Evolutionary conservation across 2,329 filamentous ascomycete genomes (phyloP), one percentile per base, ranked within the genome.

Genomic region (Sphaerulina vaccinii): DNA sequence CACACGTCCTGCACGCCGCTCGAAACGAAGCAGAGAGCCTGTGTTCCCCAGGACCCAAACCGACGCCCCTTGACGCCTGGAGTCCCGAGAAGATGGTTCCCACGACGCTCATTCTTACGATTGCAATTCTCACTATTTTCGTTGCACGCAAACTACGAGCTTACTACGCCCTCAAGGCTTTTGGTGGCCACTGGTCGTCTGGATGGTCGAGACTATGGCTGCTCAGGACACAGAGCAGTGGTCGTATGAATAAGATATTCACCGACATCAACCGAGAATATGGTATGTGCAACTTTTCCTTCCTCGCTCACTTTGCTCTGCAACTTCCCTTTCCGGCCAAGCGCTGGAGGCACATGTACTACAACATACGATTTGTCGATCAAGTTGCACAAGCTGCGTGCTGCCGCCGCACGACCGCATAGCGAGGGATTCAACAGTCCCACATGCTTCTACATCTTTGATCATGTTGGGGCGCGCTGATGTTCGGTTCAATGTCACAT

Each of bases 171-270:
- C 60, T 72, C 42, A 61, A 56, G 15, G 56, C 65, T 6, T 72
- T 73, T 53, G 65, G 66, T 16, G 71, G 71, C 22, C 70, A 71
- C 46, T 70, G 68, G 63, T 65, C 62, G 1, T 60, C 64, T 15
- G 68, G 67, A 8, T 73, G 68, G 64, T 69, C 68, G 5, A 59
- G 71, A 15, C 45, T 72, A 55, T 72, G 70, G 70, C 63, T 72
- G 33, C 60, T 71, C 18, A 58, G 59, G 16, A 68, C 68, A 22
- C 66, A 68, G 50, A 57, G 60, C 46, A 69, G 66, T 41, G 71
- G 70, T 5, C 58, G 65, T 43, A 71, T 72, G 68, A 65, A 73
- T 56, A 59, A 63, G 46, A 57, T 63, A 24, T 72, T 72, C 55
- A 69, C 66, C 21, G 63, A 60, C 6, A 57, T 71, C 36, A 71